Evolutionary conservation across 495 filamentous ascomycete species (phyloP), one percentile per base, ranked within the genome.

Genomic region (Melanomma pulvis-pyrius): DNA sequence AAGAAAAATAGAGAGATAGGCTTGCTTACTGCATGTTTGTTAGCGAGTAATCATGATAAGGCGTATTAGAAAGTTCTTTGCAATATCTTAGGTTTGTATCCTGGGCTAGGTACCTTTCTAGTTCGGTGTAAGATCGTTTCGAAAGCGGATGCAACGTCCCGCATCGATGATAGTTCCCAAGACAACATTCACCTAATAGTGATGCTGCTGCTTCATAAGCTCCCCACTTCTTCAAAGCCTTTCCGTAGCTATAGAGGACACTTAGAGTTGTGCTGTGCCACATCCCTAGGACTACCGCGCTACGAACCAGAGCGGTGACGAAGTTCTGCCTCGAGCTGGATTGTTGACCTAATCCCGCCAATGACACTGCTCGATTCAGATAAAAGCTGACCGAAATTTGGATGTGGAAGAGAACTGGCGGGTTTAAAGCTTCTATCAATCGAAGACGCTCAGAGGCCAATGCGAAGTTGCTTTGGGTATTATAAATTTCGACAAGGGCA

Each of bases 131-230:
- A 9, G 46, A 24, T 44, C 17, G 41, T 28, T 47, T 59, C 15
- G 56, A 39, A 1, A 8, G 1, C 1, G 55, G 46, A 25, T 66
- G 63, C 9, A 30, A 49, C 13, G 24, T 8, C 4, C 53, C 61
- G 26, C 30, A n/a, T 15, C 52, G 53, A 28, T 65, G 41, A 44
- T 30, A 60, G 1, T 28, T 54, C 28, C 54, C 56, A 6, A 66
- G 29, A 26, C 63, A 66, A 26, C 63, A 60, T 28, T 66, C 56
- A 13, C 28, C 30, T 1, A 66, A 47, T 12, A 66, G 1, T 24
- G 24, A 2, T 1, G 30, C 29, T 5, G 63, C 63, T 26, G 19
- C 30, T 25, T 39, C 54, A 25, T 51, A n/a, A 29, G 25, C 19
- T 19, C 30, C 55, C 46, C 63, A 59, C 12, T 11, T 39, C 15